Evolutionary conservation across 495 filamentous ascomycete genomes (phyloP), one percentile per base, ranked within the genome.

Genomic region (Cladorrhinum samala): DNA sequence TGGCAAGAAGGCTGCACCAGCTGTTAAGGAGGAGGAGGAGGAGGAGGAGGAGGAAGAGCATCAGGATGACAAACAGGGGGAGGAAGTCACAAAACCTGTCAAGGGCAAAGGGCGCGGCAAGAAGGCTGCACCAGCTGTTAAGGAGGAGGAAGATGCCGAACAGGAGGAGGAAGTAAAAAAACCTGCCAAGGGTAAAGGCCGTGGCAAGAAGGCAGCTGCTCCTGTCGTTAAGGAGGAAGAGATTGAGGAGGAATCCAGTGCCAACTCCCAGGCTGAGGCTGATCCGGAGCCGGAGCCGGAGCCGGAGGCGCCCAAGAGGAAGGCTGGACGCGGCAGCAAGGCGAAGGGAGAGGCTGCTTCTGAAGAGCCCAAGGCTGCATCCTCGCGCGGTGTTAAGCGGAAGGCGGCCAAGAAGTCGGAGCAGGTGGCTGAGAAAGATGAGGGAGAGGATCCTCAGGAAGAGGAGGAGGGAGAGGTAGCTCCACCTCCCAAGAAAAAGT

Each of bases 131-230:
- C 67, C 62, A 21, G 59, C 57, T 46, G 50, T 57, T n/a, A 37
- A 55, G 11, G 69, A 72, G 55, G n/a, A n/a, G n/a, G n/a, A n/a
- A n/a, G n/a, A n/a, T n/a, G n/a, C n/a, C n/a, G n/a, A n/a, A n/a
- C n/a, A n/a, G n/a, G n/a, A n/a, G n/a, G 53, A 66, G n/a, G 65
- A 65, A 45, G 60, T 59, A 8, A 33, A n/a, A n/a, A n/a, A 33
- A 33, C 27, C 27, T 33, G 27, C 4, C 43, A 44, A 46, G 49
- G 42, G 21, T 27, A 57, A 55, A 42, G 58, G 55, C 19, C 49
- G 40, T 6, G 53, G 48, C 45, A 68, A 73, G 42, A 67, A 68
- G 39, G 49, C 43, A 0, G 63, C 54, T 3, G 62, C 53, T 21
- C n/a, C n/a, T n/a, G n/a, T n/a, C n/a, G 46, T 53, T 36, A 60